Evolutionary conservation across 768 basidiomycete species (phyloP).

Genomic region (Dictyophora rubrovolvata): DNA sequence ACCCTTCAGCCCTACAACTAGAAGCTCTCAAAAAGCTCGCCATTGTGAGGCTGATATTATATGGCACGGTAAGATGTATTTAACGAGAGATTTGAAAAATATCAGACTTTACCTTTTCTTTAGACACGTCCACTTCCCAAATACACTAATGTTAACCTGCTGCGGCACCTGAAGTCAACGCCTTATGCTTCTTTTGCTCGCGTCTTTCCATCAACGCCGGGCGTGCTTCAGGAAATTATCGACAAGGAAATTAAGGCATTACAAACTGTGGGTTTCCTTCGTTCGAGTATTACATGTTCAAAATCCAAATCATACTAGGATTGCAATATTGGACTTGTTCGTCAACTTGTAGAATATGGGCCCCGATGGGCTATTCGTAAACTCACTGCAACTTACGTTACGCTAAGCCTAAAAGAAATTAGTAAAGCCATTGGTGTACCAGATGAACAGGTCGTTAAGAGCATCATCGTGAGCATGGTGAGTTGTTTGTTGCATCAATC

Average conservation of each 20-base stretch:
- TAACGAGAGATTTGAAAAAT: neutral
- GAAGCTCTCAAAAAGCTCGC: constrained; percentile 81
- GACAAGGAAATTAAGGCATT: constrained; percentile 51
- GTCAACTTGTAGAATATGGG: constrained; percentile 55
- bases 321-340: constrained; percentile 58
- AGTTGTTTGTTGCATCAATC: constrained; percentile 12
- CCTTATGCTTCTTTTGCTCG: constrained; percentile 56
- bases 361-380: constrained; percentile 73
- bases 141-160: constrained; percentile 53
- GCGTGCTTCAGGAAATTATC: constrained; percentile 33
- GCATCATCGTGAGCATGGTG: constrained; percentile 67
- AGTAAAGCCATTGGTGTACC: constrained; percentile 32
- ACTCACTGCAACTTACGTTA: constrained; percentile 75
- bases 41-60: constrained; percentile 67
- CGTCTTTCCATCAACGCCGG: constrained; percentile 48
- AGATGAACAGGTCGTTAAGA: constrained; percentile 23
- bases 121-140: constrained; percentile 51
- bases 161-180: constrained; percentile 54
- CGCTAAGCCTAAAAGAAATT: constrained; percentile 65
- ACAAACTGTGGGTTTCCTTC: constrained; percentile 30
- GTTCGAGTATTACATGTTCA: neutral
- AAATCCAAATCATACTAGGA: constrained; percentile 34
- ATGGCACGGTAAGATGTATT: constrained; percentile 48
- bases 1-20: constrained; percentile 61
- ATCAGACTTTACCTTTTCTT: neutral